Evolutionary conservation across 1,284 basidiomycete species (phyloP).

Genomic region (Apiotrichum porosum): DNA sequence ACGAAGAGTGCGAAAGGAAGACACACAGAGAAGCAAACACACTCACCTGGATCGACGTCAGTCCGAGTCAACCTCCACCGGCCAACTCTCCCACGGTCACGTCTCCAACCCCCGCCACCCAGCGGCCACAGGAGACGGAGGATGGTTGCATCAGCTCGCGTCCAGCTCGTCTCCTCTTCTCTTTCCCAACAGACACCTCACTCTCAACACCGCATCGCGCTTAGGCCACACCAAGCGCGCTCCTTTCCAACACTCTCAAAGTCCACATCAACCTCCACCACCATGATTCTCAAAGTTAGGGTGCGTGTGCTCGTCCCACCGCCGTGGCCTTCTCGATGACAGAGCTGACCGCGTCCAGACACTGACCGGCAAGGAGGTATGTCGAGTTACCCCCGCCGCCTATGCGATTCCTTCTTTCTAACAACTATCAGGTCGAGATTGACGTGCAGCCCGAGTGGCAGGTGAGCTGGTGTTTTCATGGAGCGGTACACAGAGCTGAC

Average conservation of each 20-base stretch:
- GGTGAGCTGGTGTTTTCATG: slow-evolving; percentile 52
- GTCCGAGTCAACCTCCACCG: too few species aligned
- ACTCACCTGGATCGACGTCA: too few species aligned
- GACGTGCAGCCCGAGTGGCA: slow-evolving; percentile 91
- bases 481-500: slow-evolving; percentile 10
- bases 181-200: background rate
- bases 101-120: too few species aligned
- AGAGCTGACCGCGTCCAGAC: slow-evolving; percentile 29
- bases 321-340: background rate
- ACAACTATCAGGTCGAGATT: slow-evolving; percentile 69
- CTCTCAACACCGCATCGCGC: background rate
- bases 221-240: background rate
- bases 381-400: too few species aligned
- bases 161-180: background rate
- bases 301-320: slow-evolving; percentile 25
- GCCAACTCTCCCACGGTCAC: too few species aligned
- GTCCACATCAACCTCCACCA: too few species aligned
- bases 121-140: too few species aligned
- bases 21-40: too few species aligned
- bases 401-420: too few species aligned
- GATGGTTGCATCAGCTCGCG: background rate
- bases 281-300: slow-evolving; percentile 49
- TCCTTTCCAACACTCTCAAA: too few species aligned
- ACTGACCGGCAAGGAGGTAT: slow-evolving; percentile 43
- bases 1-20: too few species aligned